Evolutionary conservation across 139 green algal genomes (phyloP), one percentile per base, ranked within the genome.

Genomic region (Chlamydomonas applanata): DNA sequence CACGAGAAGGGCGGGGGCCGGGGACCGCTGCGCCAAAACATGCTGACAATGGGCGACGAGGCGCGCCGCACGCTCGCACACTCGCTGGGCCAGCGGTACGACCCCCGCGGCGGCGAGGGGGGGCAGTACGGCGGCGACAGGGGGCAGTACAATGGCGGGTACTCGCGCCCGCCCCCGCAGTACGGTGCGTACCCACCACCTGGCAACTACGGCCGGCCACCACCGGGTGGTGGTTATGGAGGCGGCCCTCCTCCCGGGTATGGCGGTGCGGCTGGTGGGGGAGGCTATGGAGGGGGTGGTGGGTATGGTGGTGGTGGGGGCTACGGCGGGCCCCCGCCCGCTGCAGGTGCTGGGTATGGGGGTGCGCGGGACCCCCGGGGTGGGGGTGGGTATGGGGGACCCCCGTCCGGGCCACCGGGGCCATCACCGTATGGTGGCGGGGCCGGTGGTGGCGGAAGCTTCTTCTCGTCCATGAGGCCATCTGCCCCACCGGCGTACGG

Each of bases 1-100:
- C 78, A 83, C 62, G 78, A 83, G 72, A 62, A 56, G n/a, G 66
- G 71, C 25, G 44, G 49, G 17, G 33, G 59, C 14, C 54, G 78
- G 3, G 30, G 62, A 1, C 45, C 44, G 27, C 33, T 44, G 0
- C 66, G 54, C 14, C 32, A 1, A 25, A 72, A 71, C n/a, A 46
- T 65, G 36, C 53, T 79, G 34, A 2, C 62, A 17, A 40, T 83
- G 32, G 78, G 78, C 0, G 78, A 83, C 45, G 30, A 56, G 0
- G 78, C 17, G 1, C 30, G 59, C 24, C 72, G 78, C 34, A 79
- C 75, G 27, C 60, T 83, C 49, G 69, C 67, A 27, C 61, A 71
- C 73, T 54, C 67, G 9, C 27, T 79, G 22, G 78, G 78, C 32
- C 61, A 72, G 25, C 61, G 49, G 32, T 63, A 53, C 2, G 46